A percentile compares a stretch with the other conserved stretches of the same genome.
phyloP scores from a whole-genome alignment of 345 rosid species.

The Rubroshorea leprosula region DNA sequence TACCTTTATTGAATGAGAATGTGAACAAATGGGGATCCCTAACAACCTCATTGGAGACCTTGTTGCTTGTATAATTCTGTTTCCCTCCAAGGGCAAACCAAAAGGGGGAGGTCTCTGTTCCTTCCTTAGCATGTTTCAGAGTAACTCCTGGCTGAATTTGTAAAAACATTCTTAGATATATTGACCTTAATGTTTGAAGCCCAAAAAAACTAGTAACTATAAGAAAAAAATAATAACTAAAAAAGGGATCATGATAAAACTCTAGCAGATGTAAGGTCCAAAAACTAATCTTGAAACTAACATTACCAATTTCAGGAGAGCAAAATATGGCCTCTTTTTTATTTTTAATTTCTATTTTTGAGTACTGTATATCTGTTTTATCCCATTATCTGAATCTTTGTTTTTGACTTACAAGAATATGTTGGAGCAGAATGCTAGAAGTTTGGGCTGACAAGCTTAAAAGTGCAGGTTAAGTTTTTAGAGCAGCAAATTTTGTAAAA shows the following conservation, averaged over 20 bases:
- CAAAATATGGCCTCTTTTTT: not conserved
- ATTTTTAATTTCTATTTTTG: not conserved
- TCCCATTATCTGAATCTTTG: no score
- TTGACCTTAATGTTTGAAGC: not conserved
- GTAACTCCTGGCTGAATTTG: slow-evolving; percentile 71
- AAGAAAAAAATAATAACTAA: not conserved
- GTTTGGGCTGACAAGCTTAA: no score
- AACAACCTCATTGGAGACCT: slow-evolving; percentile 47
- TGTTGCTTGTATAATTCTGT: slow-evolving; percentile 79
- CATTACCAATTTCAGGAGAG: not conserved
- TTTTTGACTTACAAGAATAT: no score
- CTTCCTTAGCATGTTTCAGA: slow-evolving; percentile 92
- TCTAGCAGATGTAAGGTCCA: not conserved
- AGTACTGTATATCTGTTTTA: not conserved
- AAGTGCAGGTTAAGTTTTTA: no score
- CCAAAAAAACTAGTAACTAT: not conserved
- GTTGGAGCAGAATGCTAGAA: no score
- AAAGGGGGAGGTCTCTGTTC: slow-evolving; percentile 91
- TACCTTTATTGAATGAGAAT: slow-evolving; percentile 66
- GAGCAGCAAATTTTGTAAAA: no score
- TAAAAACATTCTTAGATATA: slow-evolving; percentile 7
- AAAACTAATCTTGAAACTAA: not conserved
- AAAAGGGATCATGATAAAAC: not conserved
- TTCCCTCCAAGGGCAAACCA: slow-evolving; percentile 99
- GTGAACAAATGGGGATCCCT: slow-evolving; percentile 91